Base-by-base conservation (phyloP, 75 land plant species). In the Azolla pinnata region DNA sequence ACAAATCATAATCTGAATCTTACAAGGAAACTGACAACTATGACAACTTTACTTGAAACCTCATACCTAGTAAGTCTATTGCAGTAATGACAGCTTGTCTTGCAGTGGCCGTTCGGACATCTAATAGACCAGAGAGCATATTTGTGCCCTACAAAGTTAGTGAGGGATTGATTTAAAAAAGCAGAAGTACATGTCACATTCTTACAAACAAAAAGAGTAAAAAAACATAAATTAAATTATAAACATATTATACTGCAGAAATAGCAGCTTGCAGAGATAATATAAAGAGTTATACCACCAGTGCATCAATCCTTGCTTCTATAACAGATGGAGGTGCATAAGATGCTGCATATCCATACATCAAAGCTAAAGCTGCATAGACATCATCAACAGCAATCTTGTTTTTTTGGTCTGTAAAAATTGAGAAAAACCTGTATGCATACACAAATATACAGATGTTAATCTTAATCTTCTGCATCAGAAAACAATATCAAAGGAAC, bases 331-430 rank as follows among this genome's bases (percentile, higher is more conserved):
- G 79, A 45, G 98, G 96, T 54, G 98, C 98, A 71, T 93, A 93
- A 61, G 79, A 83, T 50, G 98, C 98, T 52, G 98, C 83, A 81
- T 93, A 93, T 21, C 98, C 98, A 79, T 93, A 93, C 98, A 93
- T 93, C 56, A 93, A 60, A 55, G 98, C 98, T 56, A 93, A 81
- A 45, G 90, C 84, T 69, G 98, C 98, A 85, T 86, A 88, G 35
- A 88, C 75, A 63, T 93, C 95, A 85, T 93, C 98, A 32, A 85
- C 82, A 63, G 81, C 86, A 50, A 83, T 76, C 14, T 45, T 61
- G 59, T 62, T 77, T 48, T 46, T 50, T 66, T 70, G 69, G 45
- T 69, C 81, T 24, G 78, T 75, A 69, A 93, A 77, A 17, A 80
- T 65, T 0, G 85, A 78, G 12, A 93, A 35, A 44, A 93, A 69